Evolutionary conservation across 495 filamentous ascomycete species (phyloP).

Genomic region (Pyrenula aspistea): DNA sequence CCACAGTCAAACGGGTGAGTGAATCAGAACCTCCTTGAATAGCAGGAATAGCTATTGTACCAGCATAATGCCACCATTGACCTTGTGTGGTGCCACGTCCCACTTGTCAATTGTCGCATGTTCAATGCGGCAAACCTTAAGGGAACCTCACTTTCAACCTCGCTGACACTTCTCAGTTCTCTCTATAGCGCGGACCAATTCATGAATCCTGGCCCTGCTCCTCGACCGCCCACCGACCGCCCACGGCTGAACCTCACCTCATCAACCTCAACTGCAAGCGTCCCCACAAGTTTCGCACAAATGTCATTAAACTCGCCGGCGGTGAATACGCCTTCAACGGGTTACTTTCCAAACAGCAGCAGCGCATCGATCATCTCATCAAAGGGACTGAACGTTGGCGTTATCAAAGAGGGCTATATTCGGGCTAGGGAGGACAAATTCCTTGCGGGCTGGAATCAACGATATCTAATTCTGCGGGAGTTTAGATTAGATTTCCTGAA

Average conservation of each 20-base stretch:
- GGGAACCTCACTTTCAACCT: neutral
- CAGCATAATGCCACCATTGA: neutral
- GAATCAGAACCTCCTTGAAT: neutral
- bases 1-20: neutral
- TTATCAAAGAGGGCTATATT: slow-evolving; percentile 84
- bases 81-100: neutral
- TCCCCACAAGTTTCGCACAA: slow-evolving; percentile 69
- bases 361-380: slow-evolving; percentile 51
- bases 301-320: slow-evolving; percentile 56
- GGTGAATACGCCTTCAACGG: slow-evolving; percentile 37
- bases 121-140: too few species aligned
- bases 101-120: neutral
- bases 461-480: slow-evolving; percentile 79
- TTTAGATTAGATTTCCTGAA: slow-evolving; percentile 87
- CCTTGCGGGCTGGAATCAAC: slow-evolving; percentile 82
- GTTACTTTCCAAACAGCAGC: slow-evolving; percentile 49
- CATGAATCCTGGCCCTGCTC: slow-evolving; percentile 94
- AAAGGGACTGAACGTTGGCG: slow-evolving; percentile 47
- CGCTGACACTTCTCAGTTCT: neutral
- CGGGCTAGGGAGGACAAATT: slow-evolving; percentile 76
- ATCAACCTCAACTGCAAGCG: slow-evolving; percentile 53
- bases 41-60: neutral
- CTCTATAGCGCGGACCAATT: slow-evolving; percentile 64
- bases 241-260: slow-evolving; percentile 57
- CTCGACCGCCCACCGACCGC: slow-evolving; percentile 74